These are phyloP conservation scores for Arthroderma sp. DNA, from an alignment of 2,329 filamentous ascomycete genomes.

Conservation along the genomic window DNA sequence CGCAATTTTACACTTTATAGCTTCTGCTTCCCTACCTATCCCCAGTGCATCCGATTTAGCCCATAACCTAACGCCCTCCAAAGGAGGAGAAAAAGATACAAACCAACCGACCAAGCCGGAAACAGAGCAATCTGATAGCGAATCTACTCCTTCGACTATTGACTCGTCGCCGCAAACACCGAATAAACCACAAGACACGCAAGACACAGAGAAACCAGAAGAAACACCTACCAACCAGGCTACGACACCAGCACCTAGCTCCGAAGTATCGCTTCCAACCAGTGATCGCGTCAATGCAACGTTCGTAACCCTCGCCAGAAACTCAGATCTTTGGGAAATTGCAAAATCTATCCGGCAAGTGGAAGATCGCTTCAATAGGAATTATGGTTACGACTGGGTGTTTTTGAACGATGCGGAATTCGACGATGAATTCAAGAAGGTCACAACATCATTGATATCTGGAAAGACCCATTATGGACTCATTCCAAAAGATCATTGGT, in stretches of 20 bases:
- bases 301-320: slow-evolving; percentile 89
- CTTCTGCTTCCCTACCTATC: slow-evolving; percentile 38
- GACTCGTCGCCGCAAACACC: slow-evolving; percentile 5
- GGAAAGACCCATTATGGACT: slow-evolving; percentile 82
- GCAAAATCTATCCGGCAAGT: slow-evolving; percentile 89
- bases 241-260: neutral
- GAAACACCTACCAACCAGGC: neutral
- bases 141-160: neutral
- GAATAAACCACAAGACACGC: neutral
- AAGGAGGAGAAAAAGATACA: no score
- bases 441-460: slow-evolving; percentile 80
- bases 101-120: no score
- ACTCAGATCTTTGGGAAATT: slow-evolving; percentile 92
- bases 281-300: slow-evolving; percentile 79
- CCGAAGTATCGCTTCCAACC: slow-evolving; percentile 36
- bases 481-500: slow-evolving; percentile 91
- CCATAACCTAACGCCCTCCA: no score
- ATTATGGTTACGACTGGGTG: slow-evolving; percentile 98
- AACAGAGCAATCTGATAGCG: neutral
- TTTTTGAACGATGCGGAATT: slow-evolving; percentile 96
- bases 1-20: slow-evolving; percentile 67
- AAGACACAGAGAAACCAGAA: neutral
- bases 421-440: slow-evolving; percentile 81
- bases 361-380: slow-evolving; percentile 94
- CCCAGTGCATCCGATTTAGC: slow-evolving; percentile 11